Evolutionary conservation across 2,329 filamentous ascomycete species (phyloP).

Genomic region (Penicillium frequentans): DNA sequence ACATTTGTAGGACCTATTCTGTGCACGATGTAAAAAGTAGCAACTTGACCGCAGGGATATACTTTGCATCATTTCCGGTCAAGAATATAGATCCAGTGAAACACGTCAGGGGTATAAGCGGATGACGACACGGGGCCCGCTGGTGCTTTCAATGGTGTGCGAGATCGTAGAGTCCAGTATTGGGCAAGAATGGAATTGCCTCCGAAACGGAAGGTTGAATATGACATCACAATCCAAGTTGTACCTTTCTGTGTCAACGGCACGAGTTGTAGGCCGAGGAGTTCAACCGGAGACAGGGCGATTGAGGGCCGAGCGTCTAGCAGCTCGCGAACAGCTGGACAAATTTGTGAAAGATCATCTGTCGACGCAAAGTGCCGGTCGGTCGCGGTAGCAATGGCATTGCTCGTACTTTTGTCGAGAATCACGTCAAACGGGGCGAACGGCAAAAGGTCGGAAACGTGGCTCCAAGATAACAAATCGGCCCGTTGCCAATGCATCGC

Average conservation of each 20-base stretch:
- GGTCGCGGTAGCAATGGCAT: conserved; percentile 35
- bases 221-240: conserved; percentile 35
- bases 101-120: conserved; percentile 33
- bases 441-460: conserved; percentile 23
- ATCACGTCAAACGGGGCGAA: conserved; percentile 35
- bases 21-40: neutral
- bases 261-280: conserved; percentile 33
- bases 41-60: neutral
- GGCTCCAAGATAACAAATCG: conserved; percentile 33
- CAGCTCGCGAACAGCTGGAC: conserved; percentile 22
- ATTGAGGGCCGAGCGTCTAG: conserved; percentile 8
- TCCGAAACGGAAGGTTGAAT: conserved; percentile 35
- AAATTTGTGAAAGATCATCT: conserved; percentile 12
- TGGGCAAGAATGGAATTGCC: conserved; percentile 18
- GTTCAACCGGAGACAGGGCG: conserved; percentile 34
- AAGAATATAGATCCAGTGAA: conserved; percentile 38
- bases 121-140: conserved; percentile 28
- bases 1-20: neutral
- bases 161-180: conserved; percentile 32
- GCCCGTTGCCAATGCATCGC: conserved; percentile 34
- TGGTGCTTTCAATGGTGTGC: conserved; percentile 32
- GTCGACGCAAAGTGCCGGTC: conserved; percentile 13
- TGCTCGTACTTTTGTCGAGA: conserved; percentile 39
- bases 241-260: conserved; percentile 28
- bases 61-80: conserved; percentile 22